These are phyloP conservation scores for Ceratocystis papillata DNA, from an alignment of 2,329 filamentous ascomycete species.

Conservation along the genomic window DNA sequence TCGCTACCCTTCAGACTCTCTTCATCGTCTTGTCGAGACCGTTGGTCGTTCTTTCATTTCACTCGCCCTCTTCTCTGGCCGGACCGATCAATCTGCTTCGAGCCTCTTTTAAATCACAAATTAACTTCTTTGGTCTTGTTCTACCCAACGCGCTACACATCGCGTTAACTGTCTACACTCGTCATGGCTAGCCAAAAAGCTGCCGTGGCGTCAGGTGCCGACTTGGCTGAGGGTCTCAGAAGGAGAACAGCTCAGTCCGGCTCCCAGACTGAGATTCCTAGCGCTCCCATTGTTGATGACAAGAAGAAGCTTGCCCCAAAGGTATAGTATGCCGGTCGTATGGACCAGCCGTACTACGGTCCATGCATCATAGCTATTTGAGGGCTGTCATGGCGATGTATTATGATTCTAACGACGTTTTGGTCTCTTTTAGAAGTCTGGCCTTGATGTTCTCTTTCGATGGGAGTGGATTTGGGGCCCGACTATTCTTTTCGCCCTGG, in stretches of 20 bases:
- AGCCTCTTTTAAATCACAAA: background rate
- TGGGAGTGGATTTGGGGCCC: constrained; percentile 54
- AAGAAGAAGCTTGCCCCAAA: constrained; percentile 50
- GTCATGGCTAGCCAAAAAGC: constrained; percentile 46
- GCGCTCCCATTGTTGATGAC: constrained; percentile 39
- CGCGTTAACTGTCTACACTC: constrained; percentile 1
- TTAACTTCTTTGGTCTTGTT: background rate
- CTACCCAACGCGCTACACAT: constrained; percentile 6
- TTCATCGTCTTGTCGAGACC: constrained; percentile 7
- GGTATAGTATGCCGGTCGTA: constrained; percentile 31
- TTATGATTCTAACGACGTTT: constrained; percentile 11
- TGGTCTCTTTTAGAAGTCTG: constrained; percentile 37
- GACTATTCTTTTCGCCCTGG: constrained; percentile 49
- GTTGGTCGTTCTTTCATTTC: constrained; percentile 10
- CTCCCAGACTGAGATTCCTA: constrained; percentile 20
- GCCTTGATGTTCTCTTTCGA: constrained; percentile 52
- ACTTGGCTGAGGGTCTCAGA: constrained; percentile 46
- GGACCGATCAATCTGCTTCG: background rate
- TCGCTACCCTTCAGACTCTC: constrained; percentile 22
- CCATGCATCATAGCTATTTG: background rate
- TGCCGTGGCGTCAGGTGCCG: constrained; percentile 49
- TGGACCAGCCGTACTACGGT: background rate
- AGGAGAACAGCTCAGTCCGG: constrained; percentile 39
- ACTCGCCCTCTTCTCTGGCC: background rate
- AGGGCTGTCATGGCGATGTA: background rate